Conservation (phyloP, 257 asterid species). For the Oldenlandia corymbosa region DNA sequence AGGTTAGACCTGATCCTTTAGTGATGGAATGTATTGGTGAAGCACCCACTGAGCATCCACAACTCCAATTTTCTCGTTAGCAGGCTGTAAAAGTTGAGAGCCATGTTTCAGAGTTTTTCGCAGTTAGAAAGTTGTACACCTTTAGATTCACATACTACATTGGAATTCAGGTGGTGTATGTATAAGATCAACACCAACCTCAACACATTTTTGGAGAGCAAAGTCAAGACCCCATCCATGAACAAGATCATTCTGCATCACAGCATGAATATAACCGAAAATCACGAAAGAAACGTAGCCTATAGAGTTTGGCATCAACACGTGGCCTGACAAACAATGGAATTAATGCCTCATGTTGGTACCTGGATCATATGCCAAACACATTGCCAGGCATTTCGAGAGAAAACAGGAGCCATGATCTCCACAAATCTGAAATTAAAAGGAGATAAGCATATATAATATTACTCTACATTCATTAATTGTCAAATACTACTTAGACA, state of each 20-base stretch:
- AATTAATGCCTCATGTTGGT: too few relatives aligned
- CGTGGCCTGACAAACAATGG: too few relatives aligned
- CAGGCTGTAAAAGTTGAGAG: conserved; percentile 43
- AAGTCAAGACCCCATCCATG: conserved; percentile 98
- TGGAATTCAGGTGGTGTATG: neutral
- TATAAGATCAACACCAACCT: conserved; percentile 32
- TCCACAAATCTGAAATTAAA: conserved; percentile 63
- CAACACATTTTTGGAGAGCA: conserved; percentile 71
- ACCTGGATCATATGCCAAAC: conserved; percentile 98
- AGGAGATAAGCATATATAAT: neutral
- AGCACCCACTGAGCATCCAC: conserved; percentile 88
- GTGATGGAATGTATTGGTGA: conserved; percentile 75
- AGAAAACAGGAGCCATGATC: conserved; percentile 94
- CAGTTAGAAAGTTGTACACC: neutral
- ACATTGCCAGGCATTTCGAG: conserved; percentile 93
- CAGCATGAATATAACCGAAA: neutral
- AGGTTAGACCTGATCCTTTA: conserved; percentile 52
- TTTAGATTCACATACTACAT: neutral
- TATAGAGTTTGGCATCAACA: too few relatives aligned
- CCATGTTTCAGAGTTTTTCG: conserved; percentile 10
- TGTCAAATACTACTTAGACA: too few relatives aligned
- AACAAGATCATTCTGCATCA: conserved; percentile 74
- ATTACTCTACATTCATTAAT: neutral
- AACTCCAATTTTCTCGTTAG: conserved; percentile 84
- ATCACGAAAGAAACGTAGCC: too few relatives aligned